These are phyloP conservation scores for Sparassis latifolia DNA, from an alignment of 1,284 basidiomycete genomes.

Conservation along the genomic window DNA sequence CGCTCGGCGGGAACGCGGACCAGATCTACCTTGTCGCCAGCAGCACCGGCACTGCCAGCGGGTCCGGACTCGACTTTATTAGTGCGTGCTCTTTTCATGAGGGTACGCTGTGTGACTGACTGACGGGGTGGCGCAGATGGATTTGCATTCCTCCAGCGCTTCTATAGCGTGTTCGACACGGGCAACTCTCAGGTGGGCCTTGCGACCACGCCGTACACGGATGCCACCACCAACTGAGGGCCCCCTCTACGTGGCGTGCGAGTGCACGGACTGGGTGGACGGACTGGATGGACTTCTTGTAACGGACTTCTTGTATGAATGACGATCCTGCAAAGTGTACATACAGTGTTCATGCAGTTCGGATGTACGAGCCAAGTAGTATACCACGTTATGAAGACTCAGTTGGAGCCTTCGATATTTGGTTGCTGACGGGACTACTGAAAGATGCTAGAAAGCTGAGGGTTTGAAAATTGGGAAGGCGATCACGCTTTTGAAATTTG, in stretches of 20 bases:
- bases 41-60: slow-evolving; percentile 35
- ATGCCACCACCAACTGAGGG: slow-evolving; percentile 35
- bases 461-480: too few species aligned
- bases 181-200: slow-evolving; percentile 41
- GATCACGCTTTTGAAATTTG: too few species aligned
- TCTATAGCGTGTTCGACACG: slow-evolving; percentile 63
- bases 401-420: too few species aligned
- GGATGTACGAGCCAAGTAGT: neutral
- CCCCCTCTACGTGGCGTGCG: neutral
- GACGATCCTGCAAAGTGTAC: too few species aligned
- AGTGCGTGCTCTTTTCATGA: slow-evolving; percentile 22
- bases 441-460: too few species aligned
- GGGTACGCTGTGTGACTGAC: slow-evolving; percentile 2
- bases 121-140: slow-evolving; percentile 20
- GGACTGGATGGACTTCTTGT: neutral
- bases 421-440: too few species aligned
- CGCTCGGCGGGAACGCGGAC: slow-evolving; percentile 41
- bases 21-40: slow-evolving; percentile 48
- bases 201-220: slow-evolving; percentile 37
- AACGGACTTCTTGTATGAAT: too few species aligned
- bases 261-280: neutral
- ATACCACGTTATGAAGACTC: neutral
- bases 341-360: neutral
- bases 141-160: slow-evolving; percentile 43
- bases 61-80: slow-evolving; percentile 31